Evolutionary conservation across 2,329 filamentous ascomycete genomes (phyloP), one percentile per base, ranked within the genome.

Genomic region (Colletotrichum filicis): DNA sequence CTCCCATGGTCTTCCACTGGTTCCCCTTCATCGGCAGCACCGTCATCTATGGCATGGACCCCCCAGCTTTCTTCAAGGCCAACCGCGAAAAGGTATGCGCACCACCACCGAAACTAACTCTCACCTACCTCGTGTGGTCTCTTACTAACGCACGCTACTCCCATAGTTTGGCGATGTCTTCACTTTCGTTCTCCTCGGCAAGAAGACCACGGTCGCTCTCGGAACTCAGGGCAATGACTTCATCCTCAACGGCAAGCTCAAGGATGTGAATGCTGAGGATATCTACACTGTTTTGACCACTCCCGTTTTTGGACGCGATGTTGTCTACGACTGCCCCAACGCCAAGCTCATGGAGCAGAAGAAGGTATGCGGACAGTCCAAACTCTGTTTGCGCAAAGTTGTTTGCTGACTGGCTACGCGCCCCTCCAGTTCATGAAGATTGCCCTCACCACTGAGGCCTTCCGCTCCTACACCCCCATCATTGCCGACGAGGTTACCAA

Each of bases 301-400:
- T 26, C 90, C 90, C 28, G 90, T 92, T 60, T 97, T 97, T 80
- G 95, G 95, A 76, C 92, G 91, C 78, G 92, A 95, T 84, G 95
- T 97, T 30, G 94, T 97, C 66, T 97, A 97, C 81, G 95, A 97
- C 82, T 97, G 94, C 84, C 94, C 94, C 55, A 97, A 97, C 81
- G 88, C 94, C 71, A 97, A 97, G 85, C 89, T 97, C 80, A 97
- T 97, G 95, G 95, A 97, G 85, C 95, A 97, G 87, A 97, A 97
- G 87, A 97, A 96, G 91, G 94, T 95, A 82, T 75, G 42, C n/a
- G 42, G 35, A 12, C n/a, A 9, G 9, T n/a, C 22, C 7, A 56
- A 60, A 60, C 46, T 62, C 24, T 56, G 52, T 37, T 56, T 42
- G 16, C 32, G 16, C 52, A 56, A 37, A 16, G 56, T 19, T 35